These are phyloP conservation scores for Penicillium sp. DNA, from an alignment of 2,329 filamentous ascomycete genomes.

Conservation along the genomic window DNA sequence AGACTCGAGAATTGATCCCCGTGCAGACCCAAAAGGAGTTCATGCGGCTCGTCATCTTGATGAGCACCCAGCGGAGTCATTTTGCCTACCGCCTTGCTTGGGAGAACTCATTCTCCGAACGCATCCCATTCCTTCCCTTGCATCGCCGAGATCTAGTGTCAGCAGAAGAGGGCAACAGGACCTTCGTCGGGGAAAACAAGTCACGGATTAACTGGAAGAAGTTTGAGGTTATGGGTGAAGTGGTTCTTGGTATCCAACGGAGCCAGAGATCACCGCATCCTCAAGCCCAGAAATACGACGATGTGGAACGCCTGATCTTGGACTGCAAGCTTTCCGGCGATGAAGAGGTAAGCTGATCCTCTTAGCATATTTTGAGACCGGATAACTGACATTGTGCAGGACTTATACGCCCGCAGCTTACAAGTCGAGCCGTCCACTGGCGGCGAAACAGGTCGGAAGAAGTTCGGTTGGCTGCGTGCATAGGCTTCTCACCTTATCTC, in stretches of 20 bases:
- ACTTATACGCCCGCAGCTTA: constrained; percentile 55
- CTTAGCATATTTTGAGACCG: background rate
- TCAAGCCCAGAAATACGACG: constrained; percentile 63
- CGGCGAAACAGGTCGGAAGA: constrained; percentile 37
- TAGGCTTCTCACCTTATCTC: constrained; percentile 14
- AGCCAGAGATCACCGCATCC: constrained; percentile 82
- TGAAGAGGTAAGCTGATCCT: constrained; percentile 65
- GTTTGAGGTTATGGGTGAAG: constrained; percentile 91
- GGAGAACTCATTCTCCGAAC: constrained; percentile 86
- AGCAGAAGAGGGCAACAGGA: constrained; percentile 86
- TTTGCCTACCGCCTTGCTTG: constrained; percentile 95
- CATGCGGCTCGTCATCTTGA: constrained; percentile 79
- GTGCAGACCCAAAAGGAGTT: constrained; percentile 73
- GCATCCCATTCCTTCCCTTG: constrained; percentile 89
- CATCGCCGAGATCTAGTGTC: constrained; percentile 85
- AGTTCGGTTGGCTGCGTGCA: constrained; percentile 42
- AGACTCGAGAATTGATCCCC: constrained; percentile 72
- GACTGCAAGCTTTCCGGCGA: constrained; percentile 77
- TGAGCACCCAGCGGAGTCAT: constrained; percentile 88
- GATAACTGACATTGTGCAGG: constrained; percentile 37
- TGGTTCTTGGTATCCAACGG: constrained; percentile 82
- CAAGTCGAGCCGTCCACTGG: constrained; percentile 48
- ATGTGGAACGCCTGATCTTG: constrained; percentile 68
- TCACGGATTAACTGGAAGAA: constrained; percentile 95
- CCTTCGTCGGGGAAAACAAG: constrained; percentile 68